These are phyloP conservation scores for Metschnikowia hibisci DNA, from an alignment of 805 yeast genomes.

Conservation along the genomic window DNA sequence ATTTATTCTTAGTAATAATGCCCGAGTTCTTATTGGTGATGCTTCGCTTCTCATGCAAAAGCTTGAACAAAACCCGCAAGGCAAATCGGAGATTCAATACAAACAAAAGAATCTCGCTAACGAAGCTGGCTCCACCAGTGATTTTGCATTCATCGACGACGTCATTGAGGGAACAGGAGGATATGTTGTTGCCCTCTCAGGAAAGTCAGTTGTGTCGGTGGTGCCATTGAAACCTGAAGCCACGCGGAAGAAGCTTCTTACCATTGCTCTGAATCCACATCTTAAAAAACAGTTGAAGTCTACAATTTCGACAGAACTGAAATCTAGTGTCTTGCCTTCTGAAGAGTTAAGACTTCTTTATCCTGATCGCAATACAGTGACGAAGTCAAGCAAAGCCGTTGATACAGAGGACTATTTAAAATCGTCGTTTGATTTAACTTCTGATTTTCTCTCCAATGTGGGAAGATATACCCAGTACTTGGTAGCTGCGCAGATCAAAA, in stretches of 20 bases:
- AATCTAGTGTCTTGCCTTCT: conserved; percentile 15
- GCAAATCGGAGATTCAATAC: conserved; percentile 6
- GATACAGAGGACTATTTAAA: conserved; percentile 6
- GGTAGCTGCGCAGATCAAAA: conserved; percentile 11
- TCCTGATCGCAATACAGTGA: background rate
- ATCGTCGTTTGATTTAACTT: conserved; percentile 6
- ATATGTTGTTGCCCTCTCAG: conserved; percentile 20
- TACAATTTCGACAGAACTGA: background rate
- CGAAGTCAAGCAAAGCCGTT: conserved; percentile 5
- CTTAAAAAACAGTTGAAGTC: background rate
- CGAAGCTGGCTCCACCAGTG: background rate
- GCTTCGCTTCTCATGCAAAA: background rate
- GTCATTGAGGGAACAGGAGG: conserved; percentile 27
- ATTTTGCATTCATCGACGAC: conserved; percentile 23
- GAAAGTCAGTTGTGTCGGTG: conserved; percentile 13
- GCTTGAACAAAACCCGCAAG: background rate
- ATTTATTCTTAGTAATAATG: conserved; percentile 3
- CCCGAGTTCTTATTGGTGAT: conserved; percentile 8
- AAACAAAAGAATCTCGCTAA: conserved; percentile 2
- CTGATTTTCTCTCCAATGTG: conserved; percentile 6
- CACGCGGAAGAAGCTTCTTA: background rate
- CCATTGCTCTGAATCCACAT: background rate
- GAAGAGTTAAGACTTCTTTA: conserved; percentile 14
- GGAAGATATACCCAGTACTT: conserved; percentile 13
- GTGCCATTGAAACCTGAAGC: conserved; percentile 10